Conservation (phyloP, 1,284 basidiomycete genomes). For the Rhizoctonia solani region DNA sequence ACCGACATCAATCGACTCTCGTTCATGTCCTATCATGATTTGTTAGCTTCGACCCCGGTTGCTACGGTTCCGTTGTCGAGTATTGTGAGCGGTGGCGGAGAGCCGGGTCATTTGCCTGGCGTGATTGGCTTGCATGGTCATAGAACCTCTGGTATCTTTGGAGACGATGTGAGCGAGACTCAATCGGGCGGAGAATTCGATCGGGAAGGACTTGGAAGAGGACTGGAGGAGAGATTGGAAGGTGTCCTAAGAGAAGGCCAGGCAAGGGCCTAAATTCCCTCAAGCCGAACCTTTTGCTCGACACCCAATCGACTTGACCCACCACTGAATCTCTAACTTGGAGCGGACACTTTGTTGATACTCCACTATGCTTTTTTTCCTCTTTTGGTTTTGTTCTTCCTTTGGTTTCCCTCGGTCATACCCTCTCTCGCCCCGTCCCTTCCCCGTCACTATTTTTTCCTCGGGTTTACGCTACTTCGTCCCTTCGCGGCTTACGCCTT, state of each 20-base stretch:
- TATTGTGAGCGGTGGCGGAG: conserved; percentile 24
- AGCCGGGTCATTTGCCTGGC: conserved; percentile 31
- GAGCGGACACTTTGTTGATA: background rate
- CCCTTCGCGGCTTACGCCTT: too few relatives aligned
- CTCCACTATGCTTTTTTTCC: background rate
- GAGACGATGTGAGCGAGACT: conserved; percentile 12
- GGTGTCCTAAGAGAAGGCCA: conserved; percentile 17
- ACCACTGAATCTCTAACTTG: too few relatives aligned
- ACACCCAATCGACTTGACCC: too few relatives aligned
- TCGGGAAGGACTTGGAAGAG: conserved; percentile 34
- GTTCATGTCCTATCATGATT: conserved; percentile 37
- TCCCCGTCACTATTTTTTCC: background rate
- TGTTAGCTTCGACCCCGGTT: conserved; percentile 36
- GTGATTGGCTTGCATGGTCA: conserved; percentile 23
- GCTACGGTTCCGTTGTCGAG: conserved; percentile 23
- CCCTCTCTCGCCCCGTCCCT: background rate
- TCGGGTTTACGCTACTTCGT: too few relatives aligned
- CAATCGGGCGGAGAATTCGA: conserved; percentile 35
- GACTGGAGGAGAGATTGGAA: conserved; percentile 35
- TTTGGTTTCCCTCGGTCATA: background rate
- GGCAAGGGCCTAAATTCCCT: background rate
- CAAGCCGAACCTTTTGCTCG: background rate
- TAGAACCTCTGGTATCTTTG: background rate
- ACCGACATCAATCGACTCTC: conserved; percentile 33
- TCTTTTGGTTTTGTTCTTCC: background rate